Evolutionary conservation across 345 rosid species (phyloP).

Genomic region (Lumnitzera racemosa): DNA sequence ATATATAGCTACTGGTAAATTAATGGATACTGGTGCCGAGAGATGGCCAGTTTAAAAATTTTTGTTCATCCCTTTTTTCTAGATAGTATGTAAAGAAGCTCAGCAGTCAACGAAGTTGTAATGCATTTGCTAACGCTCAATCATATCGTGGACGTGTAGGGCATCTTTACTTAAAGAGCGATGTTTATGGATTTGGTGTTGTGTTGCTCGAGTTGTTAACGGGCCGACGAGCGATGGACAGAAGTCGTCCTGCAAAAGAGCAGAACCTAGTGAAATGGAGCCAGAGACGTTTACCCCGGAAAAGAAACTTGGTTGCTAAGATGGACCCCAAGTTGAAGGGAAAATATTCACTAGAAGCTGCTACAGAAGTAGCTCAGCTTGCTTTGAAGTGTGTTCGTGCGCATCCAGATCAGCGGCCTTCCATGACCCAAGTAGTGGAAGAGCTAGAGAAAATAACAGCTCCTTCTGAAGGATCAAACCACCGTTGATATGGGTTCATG

Average conservation of each 20-base stretch:
- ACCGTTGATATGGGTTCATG: no score
- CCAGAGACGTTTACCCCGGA: neutral
- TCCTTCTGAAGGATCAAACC: neutral
- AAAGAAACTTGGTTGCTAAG: neutral
- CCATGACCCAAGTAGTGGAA: constrained; percentile 1
- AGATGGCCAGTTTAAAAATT: no score
- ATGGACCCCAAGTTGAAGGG: neutral
- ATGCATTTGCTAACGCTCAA: no score
- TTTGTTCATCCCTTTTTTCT: no score
- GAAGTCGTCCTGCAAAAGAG: neutral
- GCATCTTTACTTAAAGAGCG: neutral
- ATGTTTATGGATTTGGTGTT: constrained; percentile 2
- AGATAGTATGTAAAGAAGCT: no score
- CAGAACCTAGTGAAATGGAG: neutral
- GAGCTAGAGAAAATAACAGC: constrained; percentile 1
- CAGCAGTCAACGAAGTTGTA: no score
- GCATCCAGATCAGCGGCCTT: neutral
- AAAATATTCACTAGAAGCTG: neutral
- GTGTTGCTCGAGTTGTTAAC: constrained; percentile 7
- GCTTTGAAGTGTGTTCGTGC: neutral
- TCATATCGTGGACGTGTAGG: neutral
- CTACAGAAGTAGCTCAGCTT: neutral
- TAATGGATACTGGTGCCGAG: no score
- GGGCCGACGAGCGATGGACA: neutral
- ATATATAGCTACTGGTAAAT: no score